Evolutionary conservation across 2,329 filamentous ascomycete genomes (phyloP).

Genomic region (Diaporthe longicolla): DNA sequence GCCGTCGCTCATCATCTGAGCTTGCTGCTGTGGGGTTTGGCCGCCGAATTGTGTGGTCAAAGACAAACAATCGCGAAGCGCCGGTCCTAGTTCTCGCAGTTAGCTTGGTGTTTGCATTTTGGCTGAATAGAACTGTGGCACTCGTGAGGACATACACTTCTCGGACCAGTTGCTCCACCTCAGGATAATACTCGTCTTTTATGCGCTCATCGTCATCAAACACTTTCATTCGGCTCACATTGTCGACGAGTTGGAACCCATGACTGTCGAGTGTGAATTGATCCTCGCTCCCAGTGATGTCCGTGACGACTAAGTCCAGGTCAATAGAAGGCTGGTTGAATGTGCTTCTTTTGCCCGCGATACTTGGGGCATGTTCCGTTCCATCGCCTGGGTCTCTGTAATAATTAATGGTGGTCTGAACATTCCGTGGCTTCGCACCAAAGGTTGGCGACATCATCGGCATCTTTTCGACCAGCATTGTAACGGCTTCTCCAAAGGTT

Average conservation of each 20-base stretch:
- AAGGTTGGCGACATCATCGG: neutral
- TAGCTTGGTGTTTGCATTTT: neutral
- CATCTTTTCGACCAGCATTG: slow-evolving; percentile 3
- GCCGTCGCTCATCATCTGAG: slow-evolving; percentile 60
- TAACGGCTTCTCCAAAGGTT: neutral
- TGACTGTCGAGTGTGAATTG: slow-evolving; percentile 17
- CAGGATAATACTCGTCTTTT: slow-evolving; percentile 11
- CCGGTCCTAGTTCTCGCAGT: neutral
- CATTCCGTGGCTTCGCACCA: slow-evolving; percentile 7
- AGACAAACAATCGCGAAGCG: neutral
- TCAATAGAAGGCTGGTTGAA: slow-evolving; percentile 17
- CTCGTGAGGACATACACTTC: neutral
- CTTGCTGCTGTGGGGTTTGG: slow-evolving; percentile 50
- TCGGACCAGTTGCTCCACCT: slow-evolving; percentile 7
- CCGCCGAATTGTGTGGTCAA: slow-evolving; percentile 22
- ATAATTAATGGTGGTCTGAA: slow-evolving; percentile 48
- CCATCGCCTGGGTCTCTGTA: slow-evolving; percentile 49
- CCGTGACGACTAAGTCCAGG: neutral
- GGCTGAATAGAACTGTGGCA: neutral
- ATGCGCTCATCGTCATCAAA: slow-evolving; percentile 20
- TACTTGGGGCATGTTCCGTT: slow-evolving; percentile 45
- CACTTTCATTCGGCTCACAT: neutral
- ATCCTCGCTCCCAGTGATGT: slow-evolving; percentile 12
- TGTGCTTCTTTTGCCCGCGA: slow-evolving; percentile 31
- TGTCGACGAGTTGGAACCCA: slow-evolving; percentile 12